Percentiles rank a stretch among this genome's conserved stretches.
Conservation (phyloP, 2,329 filamentous ascomycete species). For the Aspergillus sp. region DNA sequence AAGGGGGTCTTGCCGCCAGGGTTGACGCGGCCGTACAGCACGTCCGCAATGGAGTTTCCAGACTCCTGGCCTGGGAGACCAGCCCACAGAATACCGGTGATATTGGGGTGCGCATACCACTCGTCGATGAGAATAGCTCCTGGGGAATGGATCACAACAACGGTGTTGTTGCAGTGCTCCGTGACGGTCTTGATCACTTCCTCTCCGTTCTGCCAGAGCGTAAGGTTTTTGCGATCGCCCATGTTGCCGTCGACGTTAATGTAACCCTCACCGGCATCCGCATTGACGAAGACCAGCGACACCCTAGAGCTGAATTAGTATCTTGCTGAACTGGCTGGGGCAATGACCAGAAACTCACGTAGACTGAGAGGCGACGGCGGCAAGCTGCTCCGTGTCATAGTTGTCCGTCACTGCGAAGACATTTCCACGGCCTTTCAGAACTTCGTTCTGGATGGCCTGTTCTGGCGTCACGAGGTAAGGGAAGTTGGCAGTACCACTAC, state of each 20-base stretch:
- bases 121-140: slow-evolving; percentile 76
- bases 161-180: slow-evolving; percentile 77
- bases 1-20: slow-evolving; percentile 63
- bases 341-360: slow-evolving; percentile 18
- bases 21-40: slow-evolving; percentile 68
- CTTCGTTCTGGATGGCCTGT: slow-evolving; percentile 63
- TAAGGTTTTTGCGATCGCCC: slow-evolving; percentile 90
- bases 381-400: slow-evolving; percentile 53
- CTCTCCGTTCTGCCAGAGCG: slow-evolving; percentile 82
- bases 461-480: slow-evolving; percentile 64
- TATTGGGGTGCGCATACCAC: slow-evolving; percentile 59
- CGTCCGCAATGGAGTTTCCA: slow-evolving; percentile 71
- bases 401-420: slow-evolving; percentile 61
- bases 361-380: slow-evolving; percentile 51
- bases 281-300: slow-evolving; percentile 83
- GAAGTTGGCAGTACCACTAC: slow-evolving; percentile 60
- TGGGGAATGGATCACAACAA: slow-evolving; percentile 85
- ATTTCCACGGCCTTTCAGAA: slow-evolving; percentile 66
- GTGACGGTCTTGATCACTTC: slow-evolving; percentile 78
- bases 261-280: slow-evolving; percentile 82
- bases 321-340: no score
- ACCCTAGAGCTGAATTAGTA: slow-evolving; percentile 29
- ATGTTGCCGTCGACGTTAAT: slow-evolving; percentile 78
- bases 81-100: slow-evolving; percentile 74
- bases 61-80: slow-evolving; percentile 74